Evolutionary conservation across 805 yeast genomes (phyloP), one percentile per base, ranked within the genome.

Genomic region (Kodamaea laetipori): DNA sequence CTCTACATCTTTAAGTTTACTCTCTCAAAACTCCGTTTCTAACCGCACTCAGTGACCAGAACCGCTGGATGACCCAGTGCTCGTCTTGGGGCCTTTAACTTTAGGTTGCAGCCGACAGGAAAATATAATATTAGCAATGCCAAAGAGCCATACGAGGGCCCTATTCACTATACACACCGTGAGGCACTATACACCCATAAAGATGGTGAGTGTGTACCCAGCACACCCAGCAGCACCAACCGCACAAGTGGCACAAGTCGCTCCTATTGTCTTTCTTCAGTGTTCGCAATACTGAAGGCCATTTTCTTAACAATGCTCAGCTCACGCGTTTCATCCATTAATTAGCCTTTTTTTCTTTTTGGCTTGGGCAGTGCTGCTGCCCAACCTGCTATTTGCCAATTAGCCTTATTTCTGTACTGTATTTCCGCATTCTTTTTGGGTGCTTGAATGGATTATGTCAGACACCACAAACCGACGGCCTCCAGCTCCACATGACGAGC

Each of bases 301-400:
- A n/a, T 30, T 30, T 15, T 30, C 17, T 15, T 15, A 30, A 17
- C 17, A 12, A 15, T 28, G 13, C 16, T 12, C 32, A n/a, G 16
- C 32, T 28, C 34, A 30, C 34, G 34, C 34, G 34, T 30, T 30
- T 30, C 34, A 30, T 30, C 34, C 34, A 30, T 17, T 30, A 15
- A 17, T 30, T 13, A 30, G 19, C 10, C 34, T 30, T 30, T 17
- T 30, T 30, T 30, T 19, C 15, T 30, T 30, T 30, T 30, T n/a
- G 10, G 9, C 6, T 12, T 28, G 32, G 34, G 34, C 34, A 30
- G 34, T 30, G 34, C 17, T 30, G 17, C 17, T 30, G 34, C 34
- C 32, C 34, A 15, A 30, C n/a, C 34, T 30, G 34, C 19, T 30
- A 30, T 12, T 30, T 30, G 6, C 11, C 32, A 28, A 21, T 21